A percentile compares a stretch with the other conserved stretches of the same genome.
Conservation (phyloP, 495 filamentous ascomycete species). For the Annulohypoxylon moriforme region DNA sequence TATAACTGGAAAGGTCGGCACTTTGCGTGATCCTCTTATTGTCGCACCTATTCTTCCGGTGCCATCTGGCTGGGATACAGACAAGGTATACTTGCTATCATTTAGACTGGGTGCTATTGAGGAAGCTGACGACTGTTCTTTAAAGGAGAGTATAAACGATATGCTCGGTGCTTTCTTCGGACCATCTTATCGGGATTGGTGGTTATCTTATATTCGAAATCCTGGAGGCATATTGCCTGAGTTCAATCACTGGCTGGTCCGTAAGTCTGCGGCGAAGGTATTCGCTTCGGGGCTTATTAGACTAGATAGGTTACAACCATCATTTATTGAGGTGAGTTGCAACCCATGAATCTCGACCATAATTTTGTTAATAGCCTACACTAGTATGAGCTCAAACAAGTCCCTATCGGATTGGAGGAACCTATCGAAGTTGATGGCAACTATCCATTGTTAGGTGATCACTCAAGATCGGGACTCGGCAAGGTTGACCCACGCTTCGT, state of each 20-base stretch:
- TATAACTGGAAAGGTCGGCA: constrained; percentile 42
- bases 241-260: constrained; percentile 47
- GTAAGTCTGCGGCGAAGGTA: constrained; percentile 37
- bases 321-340: constrained; percentile 45
- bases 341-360: background rate
- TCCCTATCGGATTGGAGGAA: constrained; percentile 30
- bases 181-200: constrained; percentile 48
- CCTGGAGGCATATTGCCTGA: constrained; percentile 29
- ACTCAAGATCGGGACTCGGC: constrained; percentile 37
- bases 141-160: constrained; percentile 19
- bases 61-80: constrained; percentile 31
- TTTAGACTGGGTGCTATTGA: background rate
- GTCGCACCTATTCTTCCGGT: constrained; percentile 43
- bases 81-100: constrained; percentile 22
- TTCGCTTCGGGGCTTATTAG: constrained; percentile 40
- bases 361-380: background rate
- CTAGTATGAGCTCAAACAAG: constrained; percentile 39
- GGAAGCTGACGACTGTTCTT: constrained; percentile 14
- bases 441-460: constrained; percentile 45
- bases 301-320: constrained; percentile 38
- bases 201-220: constrained; percentile 41
- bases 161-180: constrained; percentile 51
- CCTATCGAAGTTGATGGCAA: constrained; percentile 35
- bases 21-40: constrained; percentile 41
- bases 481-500: constrained; percentile 45